These are phyloP conservation scores for Erysimum cheiranthoides DNA, from an alignment of 345 rosid genomes.

Conservation along the genomic window DNA sequence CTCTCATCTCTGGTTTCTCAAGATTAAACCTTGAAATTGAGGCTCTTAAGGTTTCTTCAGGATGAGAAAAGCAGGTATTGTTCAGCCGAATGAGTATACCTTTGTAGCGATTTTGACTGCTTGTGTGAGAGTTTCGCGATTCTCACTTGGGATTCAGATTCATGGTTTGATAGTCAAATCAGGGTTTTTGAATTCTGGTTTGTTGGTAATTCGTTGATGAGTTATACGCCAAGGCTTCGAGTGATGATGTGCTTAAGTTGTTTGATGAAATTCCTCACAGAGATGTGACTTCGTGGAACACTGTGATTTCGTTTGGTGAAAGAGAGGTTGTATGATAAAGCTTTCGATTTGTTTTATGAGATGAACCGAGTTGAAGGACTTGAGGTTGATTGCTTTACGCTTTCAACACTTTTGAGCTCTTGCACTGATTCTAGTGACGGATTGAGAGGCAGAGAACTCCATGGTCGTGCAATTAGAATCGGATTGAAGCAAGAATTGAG, in stretches of 20 bases:
- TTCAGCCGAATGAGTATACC: conserved; percentile 45
- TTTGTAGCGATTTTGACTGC: conserved; percentile 46
- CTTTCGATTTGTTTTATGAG: conserved; percentile 54
- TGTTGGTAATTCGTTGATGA: conserved; percentile 74
- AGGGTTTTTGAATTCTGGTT: conserved; percentile 47
- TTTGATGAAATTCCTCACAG: conserved; percentile 74
- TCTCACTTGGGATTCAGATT: conserved; percentile 44
- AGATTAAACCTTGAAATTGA: conserved; percentile 57
- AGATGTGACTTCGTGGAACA: conserved; percentile 77
- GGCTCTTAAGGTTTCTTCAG: conserved; percentile 59
- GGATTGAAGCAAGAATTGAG: conserved; percentile 66
- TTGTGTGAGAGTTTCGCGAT: conserved; percentile 34
- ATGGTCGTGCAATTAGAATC: conserved; percentile 62
- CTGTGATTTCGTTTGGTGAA: conserved; percentile 66
- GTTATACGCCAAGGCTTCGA: conserved; percentile 57
- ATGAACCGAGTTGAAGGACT: conserved; percentile 49
- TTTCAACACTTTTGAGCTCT: conserved; percentile 68
- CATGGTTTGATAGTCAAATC: conserved; percentile 45
- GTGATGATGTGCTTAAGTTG: conserved; percentile 50
- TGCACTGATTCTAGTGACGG: conserved; percentile 53
- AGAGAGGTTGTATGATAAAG: conserved; percentile 48
- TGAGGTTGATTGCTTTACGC: conserved; percentile 60
- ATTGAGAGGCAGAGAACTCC: conserved; percentile 66
- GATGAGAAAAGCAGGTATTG: conserved; percentile 53
- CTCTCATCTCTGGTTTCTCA: conserved; percentile 66